Evolutionary conservation across 2,329 filamentous ascomycete species (phyloP).

Genomic region (Exophiala sp.): DNA sequence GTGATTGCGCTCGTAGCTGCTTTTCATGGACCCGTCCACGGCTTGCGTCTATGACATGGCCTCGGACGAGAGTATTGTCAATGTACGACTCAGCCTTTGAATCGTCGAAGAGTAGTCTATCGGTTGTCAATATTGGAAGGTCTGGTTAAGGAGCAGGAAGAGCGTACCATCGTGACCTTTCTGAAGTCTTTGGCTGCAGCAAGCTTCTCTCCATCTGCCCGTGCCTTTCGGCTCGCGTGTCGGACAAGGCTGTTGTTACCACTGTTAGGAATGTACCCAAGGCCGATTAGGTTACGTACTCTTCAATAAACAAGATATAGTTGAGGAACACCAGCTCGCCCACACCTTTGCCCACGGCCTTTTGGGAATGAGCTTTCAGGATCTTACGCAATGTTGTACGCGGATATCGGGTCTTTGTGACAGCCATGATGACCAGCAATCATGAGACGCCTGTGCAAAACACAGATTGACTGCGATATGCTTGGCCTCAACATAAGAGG

Average conservation of each 20-base stretch:
- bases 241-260: constrained; percentile 61
- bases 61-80: background rate
- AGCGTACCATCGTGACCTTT: constrained; percentile 66
- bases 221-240: constrained; percentile 70
- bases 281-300: constrained; percentile 37
- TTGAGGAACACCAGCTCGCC: constrained; percentile 82
- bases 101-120: constrained; percentile 21
- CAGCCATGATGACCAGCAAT: constrained; percentile 45
- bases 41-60: background rate
- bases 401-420: constrained; percentile 66
- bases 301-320: constrained; percentile 73
- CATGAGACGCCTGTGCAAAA: too few relatives aligned
- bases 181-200: constrained; percentile 70
- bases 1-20: too few relatives aligned
- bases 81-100: constrained; percentile 18
- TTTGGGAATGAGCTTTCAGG: constrained; percentile 78
- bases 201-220: constrained; percentile 64
- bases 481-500: background rate
- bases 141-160: background rate
- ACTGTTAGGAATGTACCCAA: background rate
- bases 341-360: constrained; percentile 73
- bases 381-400: constrained; percentile 82
- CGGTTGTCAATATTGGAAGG: background rate
- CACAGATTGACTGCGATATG: background rate
- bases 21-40: too few relatives aligned